Evolutionary conservation across 1,284 basidiomycete species (phyloP), one percentile per base, ranked within the genome.

Genomic region (Leccinum insolens): DNA sequence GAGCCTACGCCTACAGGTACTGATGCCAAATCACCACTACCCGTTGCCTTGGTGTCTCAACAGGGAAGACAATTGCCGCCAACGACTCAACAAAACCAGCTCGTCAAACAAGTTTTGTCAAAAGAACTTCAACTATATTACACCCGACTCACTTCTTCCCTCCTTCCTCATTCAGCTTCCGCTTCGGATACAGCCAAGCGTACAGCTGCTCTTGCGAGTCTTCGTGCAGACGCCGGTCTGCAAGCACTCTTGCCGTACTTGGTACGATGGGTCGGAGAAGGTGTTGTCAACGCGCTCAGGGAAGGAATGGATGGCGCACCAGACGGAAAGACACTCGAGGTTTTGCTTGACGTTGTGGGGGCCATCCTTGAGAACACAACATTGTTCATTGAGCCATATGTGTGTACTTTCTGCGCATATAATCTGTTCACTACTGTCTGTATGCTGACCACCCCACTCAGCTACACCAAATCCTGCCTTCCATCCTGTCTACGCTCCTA

Each of bases 121-220:
- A 88, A 95, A 72, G 97, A 99, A 80, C 84, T 99, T 44, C 96
- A 99, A 79, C 85, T 99, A 2, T 99, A 99, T 81, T 99, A 98
- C 76, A 91, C 93, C 2, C 89, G 97, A 2, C 88, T 99, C 63
- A 98, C 95, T 0, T 86, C 92, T 1, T 93, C 95, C 2, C 84
- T 97, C 11, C 82, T 96, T 7, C 91, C 94, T 0, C 62, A 37
- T 37, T 63, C 62, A 22, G 64, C 67, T 3, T 77, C 74, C 22
- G 62, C 69, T 28, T 71, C 84, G 12, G 87, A 92, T 70, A 79
- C 82, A 5, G 80, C 85, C 11, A 94, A 94, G 74, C 87, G 94
- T 3, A 88, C 90, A 0, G 97, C 97, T 2, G 97, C 96, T 4
- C 84, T 99, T 58, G 94, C 95, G 4, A 96, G 94, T 76, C 81